Base-by-base conservation (phyloP, 78 protist genomes). In the Bigelowiella natans region DNA sequence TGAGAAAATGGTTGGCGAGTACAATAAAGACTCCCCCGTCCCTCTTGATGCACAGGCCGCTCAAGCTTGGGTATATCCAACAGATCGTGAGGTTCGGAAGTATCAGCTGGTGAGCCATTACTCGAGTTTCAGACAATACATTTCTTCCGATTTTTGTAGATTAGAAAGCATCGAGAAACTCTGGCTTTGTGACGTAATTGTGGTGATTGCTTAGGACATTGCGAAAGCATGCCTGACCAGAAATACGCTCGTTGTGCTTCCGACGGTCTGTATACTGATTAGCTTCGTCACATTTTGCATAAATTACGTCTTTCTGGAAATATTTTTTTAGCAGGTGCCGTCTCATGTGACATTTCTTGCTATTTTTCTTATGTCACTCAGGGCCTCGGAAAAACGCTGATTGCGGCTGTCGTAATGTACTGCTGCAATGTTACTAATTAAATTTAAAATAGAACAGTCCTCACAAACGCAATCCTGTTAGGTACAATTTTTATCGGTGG, bases 381-480 rank as follows among this genome's bases (percentile, higher is more conserved):
- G 1, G 99, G 99, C 36, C 73, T 97, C 29, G 99, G 99, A 31
- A 98, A 98, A 94, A 98, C 99, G 1, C 84, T 97, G 85, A 97
- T 98, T 31, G 99, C 99, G 0, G 96, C 97, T 0, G 97, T 97
- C 7, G 93, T 96, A 30, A 96, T 97, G 86, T 83, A 83, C 2
- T n/a, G n/a, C n/a, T n/a, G n/a, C n/a, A n/a, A n/a, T n/a, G n/a
- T n/a, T n/a, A n/a, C n/a, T n/a, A n/a, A n/a, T n/a, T n/a, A n/a
- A n/a, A n/a, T n/a, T n/a, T n/a, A n/a, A n/a, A n/a, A n/a, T n/a
- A n/a, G n/a, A n/a, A n/a, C n/a, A n/a, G n/a, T n/a, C n/a, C n/a
- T n/a, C n/a, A n/a, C n/a, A n/a, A n/a, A n/a, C n/a, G n/a, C n/a
- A n/a, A n/a, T n/a, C n/a, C n/a, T 2, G 37, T 83, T 26, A 83